Base-by-base conservation (phyloP, 106 monocot species). In the Ottelia alismoides region DNA sequence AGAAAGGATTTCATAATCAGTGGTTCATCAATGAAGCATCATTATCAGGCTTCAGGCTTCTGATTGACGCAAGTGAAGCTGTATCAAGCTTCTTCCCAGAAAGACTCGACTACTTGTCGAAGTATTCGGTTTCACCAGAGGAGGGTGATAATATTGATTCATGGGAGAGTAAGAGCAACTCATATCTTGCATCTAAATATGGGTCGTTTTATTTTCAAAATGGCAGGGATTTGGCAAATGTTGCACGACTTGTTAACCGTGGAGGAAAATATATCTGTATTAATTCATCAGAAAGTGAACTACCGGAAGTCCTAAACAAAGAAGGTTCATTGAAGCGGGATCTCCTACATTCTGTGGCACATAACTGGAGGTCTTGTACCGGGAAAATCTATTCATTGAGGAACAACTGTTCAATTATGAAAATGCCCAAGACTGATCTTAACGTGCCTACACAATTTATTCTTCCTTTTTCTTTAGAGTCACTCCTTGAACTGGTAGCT, bases 1-100 rank as follows among this genome's bases (percentile, higher is more conserved):
- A 77, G 21, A 75, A 69, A 70, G 85, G 82, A 17, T 49, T 80
- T 56, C 82, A 98, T 50, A 63, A 83, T 58, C 61, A 65, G 48
- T 98, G 98, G 90, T 59, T 98, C 28, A 54, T 80, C 45, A 66
- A 90, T 65, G 82, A 98, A 68, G 79, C 78, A 48, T 11, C 80
- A 30, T 63, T 77, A 29, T 79, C 90, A 27, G 77, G 75, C n/a
- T 75, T 75, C n/a, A 73, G 98, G 56, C 56, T 83, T 31, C 70
- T 77, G 43, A 74, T 98, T 65, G 90, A 98, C 80, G 79, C 75
- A 22, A 85, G 61, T 53, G 47, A 51, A 27, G 57, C 68, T 27
- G 45, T 72, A 60, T 65, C 79, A 14, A 68, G 72, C 57, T 65
- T 80, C 30, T 43, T 7, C 40, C 16, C 16, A 16, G 40, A 43